Percentiles rank a stretch among this genome's conserved stretches.
These are phyloP conservation scores for Diaporthe vexans DNA, from an alignment of 2,329 filamentous ascomycete genomes.

Conservation along the genomic window DNA sequence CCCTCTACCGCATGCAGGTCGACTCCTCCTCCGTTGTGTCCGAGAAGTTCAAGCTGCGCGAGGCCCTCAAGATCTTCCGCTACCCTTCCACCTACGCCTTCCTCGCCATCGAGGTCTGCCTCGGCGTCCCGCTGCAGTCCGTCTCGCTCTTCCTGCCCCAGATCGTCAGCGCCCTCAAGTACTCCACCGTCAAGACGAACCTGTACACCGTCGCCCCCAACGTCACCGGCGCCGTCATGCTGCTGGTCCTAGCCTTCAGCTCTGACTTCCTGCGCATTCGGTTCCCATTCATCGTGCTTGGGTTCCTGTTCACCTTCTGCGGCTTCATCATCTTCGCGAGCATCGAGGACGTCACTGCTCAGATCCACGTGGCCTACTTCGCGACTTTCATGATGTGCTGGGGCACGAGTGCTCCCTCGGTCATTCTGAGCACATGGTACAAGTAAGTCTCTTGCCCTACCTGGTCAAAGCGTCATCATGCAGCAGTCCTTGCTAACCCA, in stretches of 20 bases:
- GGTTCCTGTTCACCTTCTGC: constrained; percentile 80
- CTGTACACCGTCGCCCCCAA: constrained; percentile 87
- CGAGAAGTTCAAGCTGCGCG: constrained; percentile 65
- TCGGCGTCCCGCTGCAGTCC: constrained; percentile 71
- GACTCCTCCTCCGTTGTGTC: constrained; percentile 77
- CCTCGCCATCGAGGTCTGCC: constrained; percentile 68
- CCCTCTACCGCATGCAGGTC: constrained; percentile 80
- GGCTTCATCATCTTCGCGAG: constrained; percentile 83
- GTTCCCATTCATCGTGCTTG: constrained; percentile 81
- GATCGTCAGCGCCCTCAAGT: constrained; percentile 65
- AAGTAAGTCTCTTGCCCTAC: constrained; percentile 55
- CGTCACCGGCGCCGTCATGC: constrained; percentile 78
- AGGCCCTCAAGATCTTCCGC: constrained; percentile 66
- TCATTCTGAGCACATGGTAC: constrained; percentile 76
- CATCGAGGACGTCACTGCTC: constrained; percentile 70
- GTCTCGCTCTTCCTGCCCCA: constrained; percentile 66
- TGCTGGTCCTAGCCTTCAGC: constrained; percentile 79
- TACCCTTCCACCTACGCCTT: constrained; percentile 64
- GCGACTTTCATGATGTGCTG: constrained; percentile 87
- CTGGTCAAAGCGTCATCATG: rapidly evolving
- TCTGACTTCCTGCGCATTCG: constrained; percentile 76
- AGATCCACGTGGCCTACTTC: constrained; percentile 79
- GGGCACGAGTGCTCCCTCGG: constrained; percentile 81
- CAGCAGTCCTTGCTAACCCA: neutral
- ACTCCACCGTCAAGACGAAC: constrained; percentile 73